These are phyloP conservation scores for Kodamaea sp. DNA, from an alignment of 1,139 yeast species.

Conservation along the genomic window DNA sequence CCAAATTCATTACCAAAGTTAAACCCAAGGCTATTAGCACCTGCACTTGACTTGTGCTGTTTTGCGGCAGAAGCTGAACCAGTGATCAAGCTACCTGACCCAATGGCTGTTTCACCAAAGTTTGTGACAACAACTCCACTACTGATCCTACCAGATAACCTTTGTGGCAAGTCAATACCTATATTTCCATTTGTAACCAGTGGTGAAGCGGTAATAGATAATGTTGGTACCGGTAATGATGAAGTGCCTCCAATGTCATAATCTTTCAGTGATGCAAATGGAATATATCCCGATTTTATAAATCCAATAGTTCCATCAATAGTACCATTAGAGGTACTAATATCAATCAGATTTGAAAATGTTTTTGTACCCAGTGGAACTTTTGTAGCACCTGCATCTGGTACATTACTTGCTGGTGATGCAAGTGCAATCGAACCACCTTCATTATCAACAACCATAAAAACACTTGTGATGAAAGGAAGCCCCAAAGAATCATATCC, in stretches of 20 bases:
- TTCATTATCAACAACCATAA: constrained; percentile 66
- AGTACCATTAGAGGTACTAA: constrained; percentile 3
- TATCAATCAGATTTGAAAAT: neutral
- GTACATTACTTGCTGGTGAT: constrained; percentile 26
- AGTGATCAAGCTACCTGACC: too few species aligned
- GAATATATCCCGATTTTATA: constrained; percentile 44
- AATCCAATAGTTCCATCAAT: constrained; percentile 18
- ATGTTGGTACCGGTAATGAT: constrained; percentile 22
- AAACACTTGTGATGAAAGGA: constrained; percentile 53
- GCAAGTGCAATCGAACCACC: constrained; percentile 58
- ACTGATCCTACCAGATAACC: constrained; percentile 32
- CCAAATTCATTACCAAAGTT: too few species aligned
- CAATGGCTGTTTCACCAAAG: constrained; percentile 9
- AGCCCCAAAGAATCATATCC: constrained; percentile 64
- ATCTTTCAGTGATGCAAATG: constrained; percentile 35
- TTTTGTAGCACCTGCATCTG: constrained; percentile 1
- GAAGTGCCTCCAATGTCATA: constrained; percentile 4
- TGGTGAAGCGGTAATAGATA: constrained; percentile 27
- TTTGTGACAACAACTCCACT: constrained; percentile 32
- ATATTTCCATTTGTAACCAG: constrained; percentile 12
- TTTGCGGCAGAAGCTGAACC: too few species aligned
- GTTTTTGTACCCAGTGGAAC: constrained; percentile 1
- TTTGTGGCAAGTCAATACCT: constrained; percentile 30
- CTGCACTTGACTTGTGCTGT: too few species aligned
- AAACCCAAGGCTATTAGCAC: too few species aligned